Conservation (phyloP, 1,139 yeast genomes). For the Saccharomyces hybrid region DNA sequence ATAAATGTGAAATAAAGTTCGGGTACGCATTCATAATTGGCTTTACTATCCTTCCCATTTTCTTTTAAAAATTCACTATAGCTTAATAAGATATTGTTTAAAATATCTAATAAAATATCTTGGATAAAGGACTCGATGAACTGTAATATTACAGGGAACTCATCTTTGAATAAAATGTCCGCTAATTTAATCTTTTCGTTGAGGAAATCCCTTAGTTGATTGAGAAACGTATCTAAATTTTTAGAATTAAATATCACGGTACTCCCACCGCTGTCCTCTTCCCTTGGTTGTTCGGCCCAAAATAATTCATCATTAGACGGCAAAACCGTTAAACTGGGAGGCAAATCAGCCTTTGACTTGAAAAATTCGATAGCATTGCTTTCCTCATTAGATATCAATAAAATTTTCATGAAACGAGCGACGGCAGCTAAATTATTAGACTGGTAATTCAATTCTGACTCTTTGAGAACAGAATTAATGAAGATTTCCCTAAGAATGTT, state of each 20-base stretch:
- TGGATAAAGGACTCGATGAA: slow-evolving; percentile 43
- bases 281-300: neutral
- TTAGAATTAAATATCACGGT: neutral
- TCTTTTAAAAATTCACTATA: slow-evolving; percentile 12
- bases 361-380: slow-evolving; percentile 42
- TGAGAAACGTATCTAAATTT: slow-evolving; percentile 14
- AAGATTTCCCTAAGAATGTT: slow-evolving; percentile 47
- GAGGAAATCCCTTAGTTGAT: slow-evolving; percentile 10
- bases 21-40: slow-evolving; percentile 25
- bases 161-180: slow-evolving; percentile 32
- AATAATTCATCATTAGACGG: slow-evolving; percentile 20
- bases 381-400: slow-evolving; percentile 36
- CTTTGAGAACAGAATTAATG: slow-evolving; percentile 63
- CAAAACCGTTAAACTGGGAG: slow-evolving; percentile 28
- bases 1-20: slow-evolving; percentile 23
- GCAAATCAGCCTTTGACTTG: slow-evolving; percentile 39
- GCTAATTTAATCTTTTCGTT: slow-evolving; percentile 31
- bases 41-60: slow-evolving; percentile 8
- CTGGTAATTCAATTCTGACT: slow-evolving; percentile 57
- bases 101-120: slow-evolving; percentile 38
- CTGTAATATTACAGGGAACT: slow-evolving; percentile 32
- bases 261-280: neutral
- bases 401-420: slow-evolving; percentile 34
- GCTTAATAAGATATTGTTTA: slow-evolving; percentile 9
- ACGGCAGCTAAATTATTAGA: slow-evolving; percentile 40